A percentile compares a stretch with the other conserved stretches of the same genome.
These are phyloP conservation scores for Coniochaeta sp. DNA, from an alignment of 2,329 filamentous ascomycete species.

Conservation along the genomic window DNA sequence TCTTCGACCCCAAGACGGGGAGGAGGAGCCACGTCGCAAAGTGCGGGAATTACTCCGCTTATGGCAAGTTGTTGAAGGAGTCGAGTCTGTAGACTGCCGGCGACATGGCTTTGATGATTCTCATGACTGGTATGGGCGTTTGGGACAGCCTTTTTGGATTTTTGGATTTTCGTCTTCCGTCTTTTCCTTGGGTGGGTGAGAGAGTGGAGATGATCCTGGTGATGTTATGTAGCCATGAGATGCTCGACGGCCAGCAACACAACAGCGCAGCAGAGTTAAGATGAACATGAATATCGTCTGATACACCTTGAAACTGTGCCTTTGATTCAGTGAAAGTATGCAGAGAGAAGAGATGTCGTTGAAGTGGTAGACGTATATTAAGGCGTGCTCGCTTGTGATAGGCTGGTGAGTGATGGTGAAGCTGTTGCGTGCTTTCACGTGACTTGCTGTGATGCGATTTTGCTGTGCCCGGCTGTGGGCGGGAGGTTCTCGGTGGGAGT, in stretches of 20 bases:
- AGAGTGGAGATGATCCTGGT: neutral
- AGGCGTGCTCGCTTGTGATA: neutral
- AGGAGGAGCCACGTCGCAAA: constrained; percentile 64
- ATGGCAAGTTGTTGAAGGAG: constrained; percentile 41
- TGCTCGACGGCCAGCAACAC: neutral
- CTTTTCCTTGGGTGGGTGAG: neutral
- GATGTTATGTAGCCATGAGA: neutral
- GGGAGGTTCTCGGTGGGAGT: neutral
- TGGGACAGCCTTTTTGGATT: neutral
- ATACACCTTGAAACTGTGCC: neutral
- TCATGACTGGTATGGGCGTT: constrained; percentile 1
- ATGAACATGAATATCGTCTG: neutral
- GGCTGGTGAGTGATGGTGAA: neutral
- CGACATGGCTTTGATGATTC: too few relatives aligned
- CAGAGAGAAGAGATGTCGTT: neutral
- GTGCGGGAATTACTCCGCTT: constrained; percentile 64
- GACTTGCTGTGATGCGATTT: neutral
- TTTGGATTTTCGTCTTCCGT: neutral
- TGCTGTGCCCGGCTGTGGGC: neutral
- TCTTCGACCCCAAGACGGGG: constrained; percentile 74
- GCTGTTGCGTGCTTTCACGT: constrained; percentile 5
- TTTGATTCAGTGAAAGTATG: neutral
- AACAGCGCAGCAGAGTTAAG: neutral
- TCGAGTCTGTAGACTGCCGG: too few relatives aligned
- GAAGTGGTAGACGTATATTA: neutral